Evolutionary conservation across 23 red algal genomes (phyloP).

Genomic region (Gracilariopsis chorda): DNA sequence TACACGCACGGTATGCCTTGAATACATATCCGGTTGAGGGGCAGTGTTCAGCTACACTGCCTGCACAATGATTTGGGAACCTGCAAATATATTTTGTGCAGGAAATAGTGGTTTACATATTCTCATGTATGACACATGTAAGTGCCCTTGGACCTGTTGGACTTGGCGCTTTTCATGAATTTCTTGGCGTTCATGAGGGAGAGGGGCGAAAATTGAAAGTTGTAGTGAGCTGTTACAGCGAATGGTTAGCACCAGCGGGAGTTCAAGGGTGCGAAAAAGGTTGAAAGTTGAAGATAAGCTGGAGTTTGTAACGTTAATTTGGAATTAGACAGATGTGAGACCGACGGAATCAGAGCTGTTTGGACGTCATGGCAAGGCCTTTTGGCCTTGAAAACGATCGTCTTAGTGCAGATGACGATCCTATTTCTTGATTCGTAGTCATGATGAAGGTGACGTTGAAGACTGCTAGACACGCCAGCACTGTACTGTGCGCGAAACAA

Average conservation of each 20-base stretch:
- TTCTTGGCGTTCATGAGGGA: slow-evolving; percentile 70
- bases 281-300: background rate
- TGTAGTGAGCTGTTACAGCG: no score
- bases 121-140: slow-evolving; percentile 81
- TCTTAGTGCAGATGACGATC: no score
- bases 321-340: background rate
- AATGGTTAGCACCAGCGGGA: background rate
- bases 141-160: slow-evolving; percentile 74
- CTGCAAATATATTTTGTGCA: background rate
- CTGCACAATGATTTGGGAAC: background rate
- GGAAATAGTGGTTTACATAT: slow-evolving; percentile 7
- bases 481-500: no score
- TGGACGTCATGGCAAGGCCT: no score
- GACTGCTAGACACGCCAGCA: no score
- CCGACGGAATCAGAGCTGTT: background rate
- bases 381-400: no score
- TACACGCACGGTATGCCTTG: slow-evolving; percentile 89
- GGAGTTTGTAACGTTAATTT: background rate
- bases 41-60: background rate
- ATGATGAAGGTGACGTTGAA: no score
- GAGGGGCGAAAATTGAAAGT: no score
- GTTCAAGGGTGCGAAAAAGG: background rate
- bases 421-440: no score
- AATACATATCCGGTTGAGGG: slow-evolving; percentile 58
- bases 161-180: slow-evolving; percentile 81